phyloP scores from a whole-genome alignment of 1,284 basidiomycete species.

The Moniliella sp. region DNA sequence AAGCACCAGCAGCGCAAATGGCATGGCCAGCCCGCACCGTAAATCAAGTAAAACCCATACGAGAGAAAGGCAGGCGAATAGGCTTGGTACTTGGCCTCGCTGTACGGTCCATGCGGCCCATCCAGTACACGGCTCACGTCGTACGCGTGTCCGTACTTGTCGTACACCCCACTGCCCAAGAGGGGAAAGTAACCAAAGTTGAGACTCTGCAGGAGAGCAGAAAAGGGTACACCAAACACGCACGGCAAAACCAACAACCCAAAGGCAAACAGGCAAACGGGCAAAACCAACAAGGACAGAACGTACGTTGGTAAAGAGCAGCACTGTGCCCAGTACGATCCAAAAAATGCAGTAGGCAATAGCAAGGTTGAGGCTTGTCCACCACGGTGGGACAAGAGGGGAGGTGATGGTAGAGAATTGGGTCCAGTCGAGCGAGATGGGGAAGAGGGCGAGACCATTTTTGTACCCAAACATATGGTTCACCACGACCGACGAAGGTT shows the following conservation, averaged over 20 bases:
- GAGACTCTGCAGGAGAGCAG: not conserved
- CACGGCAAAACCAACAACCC: no score
- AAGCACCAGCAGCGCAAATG: not conserved
- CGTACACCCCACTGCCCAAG: not conserved
- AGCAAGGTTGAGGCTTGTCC: not conserved
- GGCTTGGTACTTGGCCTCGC: not conserved
- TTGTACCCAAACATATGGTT: constrained; percentile 22
- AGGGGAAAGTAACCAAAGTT: not conserved
- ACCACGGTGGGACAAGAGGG: not conserved
- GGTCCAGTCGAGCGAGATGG: constrained; percentile 21
- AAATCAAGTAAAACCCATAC: not conserved
- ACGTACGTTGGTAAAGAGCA: constrained; percentile 21
- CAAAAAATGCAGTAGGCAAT: constrained; percentile 1
- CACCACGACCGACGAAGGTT: no score
- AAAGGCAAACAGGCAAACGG: no score
- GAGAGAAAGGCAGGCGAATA: not conserved
- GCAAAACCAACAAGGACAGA: not conserved
- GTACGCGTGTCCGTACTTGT: not conserved
- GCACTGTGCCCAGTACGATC: constrained; percentile 13
- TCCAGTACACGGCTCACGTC: not conserved
- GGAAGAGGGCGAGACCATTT: constrained; percentile 14
- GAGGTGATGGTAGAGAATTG: constrained; percentile 11
- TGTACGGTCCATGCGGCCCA: no score
- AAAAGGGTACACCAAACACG: not conserved
- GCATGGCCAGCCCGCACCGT: not conserved